Conservation (phyloP, 1,284 basidiomycete genomes). For the Ceratobasidium theobromae region DNA sequence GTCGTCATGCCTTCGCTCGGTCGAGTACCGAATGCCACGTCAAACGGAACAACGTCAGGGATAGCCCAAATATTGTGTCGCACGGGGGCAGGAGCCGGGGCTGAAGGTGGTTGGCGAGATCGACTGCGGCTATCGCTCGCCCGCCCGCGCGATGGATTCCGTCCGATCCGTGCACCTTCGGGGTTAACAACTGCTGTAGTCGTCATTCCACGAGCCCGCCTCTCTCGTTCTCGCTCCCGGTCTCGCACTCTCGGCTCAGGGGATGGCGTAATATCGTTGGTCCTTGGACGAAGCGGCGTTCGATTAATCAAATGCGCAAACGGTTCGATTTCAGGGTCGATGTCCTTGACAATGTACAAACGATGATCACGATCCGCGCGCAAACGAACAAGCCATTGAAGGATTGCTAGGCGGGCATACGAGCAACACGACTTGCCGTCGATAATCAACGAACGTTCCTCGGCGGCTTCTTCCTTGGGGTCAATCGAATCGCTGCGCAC, state of each 20-base stretch:
- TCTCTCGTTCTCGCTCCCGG: constrained; percentile 33
- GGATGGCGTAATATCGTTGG: not conserved
- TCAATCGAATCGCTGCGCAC: constrained; percentile 34
- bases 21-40: constrained; percentile 61
- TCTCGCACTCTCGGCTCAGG: constrained; percentile 36
- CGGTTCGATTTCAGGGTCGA: constrained; percentile 44
- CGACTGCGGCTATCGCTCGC: constrained; percentile 65
- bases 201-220: constrained; percentile 44
- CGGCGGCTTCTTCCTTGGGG: constrained; percentile 37
- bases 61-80: constrained; percentile 70
- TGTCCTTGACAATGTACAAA: constrained; percentile 64
- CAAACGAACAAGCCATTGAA: constrained; percentile 89
- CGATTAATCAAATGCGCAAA: constrained; percentile 44
- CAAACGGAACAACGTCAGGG: constrained; percentile 75
- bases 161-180: constrained; percentile 51
- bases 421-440: constrained; percentile 49
- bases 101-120: constrained; percentile 54
- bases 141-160: constrained; percentile 55
- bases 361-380: constrained; percentile 91
- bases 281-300: not conserved
- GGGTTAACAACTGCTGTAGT: constrained; percentile 34
- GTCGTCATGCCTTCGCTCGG: constrained; percentile 74
- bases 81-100: constrained; percentile 42
- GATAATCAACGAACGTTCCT: constrained; percentile 34
- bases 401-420: constrained; percentile 66